Evolutionary conservation across 805 yeast species (phyloP).

Genomic region (Hagleromyces aurorensis): DNA sequence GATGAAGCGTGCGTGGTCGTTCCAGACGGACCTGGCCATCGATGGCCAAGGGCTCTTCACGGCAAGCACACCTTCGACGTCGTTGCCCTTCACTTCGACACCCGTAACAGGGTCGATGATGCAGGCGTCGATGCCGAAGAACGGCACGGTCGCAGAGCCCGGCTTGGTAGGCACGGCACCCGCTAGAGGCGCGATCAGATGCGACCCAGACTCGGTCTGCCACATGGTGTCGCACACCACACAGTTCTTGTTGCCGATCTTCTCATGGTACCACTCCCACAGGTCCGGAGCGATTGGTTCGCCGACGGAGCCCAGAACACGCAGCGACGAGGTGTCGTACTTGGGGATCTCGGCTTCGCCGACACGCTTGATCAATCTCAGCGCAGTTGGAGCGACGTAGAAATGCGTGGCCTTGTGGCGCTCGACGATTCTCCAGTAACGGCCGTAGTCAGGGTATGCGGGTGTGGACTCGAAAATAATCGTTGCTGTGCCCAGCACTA

Average conservation of each 20-base stretch:
- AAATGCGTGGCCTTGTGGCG: conserved; percentile 88
- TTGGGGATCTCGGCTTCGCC: conserved; percentile 78
- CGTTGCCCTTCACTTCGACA: conserved; percentile 71
- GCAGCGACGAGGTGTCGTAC: conserved; percentile 76
- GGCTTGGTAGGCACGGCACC: conserved; percentile 95
- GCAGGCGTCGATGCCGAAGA: conserved; percentile 87
- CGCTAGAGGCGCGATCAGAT: conserved; percentile 87
- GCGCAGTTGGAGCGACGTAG: conserved; percentile 97
- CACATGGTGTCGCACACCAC: conserved; percentile 95
- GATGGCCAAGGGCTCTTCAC: conserved; percentile 93
- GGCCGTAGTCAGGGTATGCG: conserved; percentile 88
- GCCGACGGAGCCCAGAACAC: conserved; percentile 95
- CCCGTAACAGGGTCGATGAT: conserved; percentile 93
- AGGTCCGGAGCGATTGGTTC: conserved; percentile 97
- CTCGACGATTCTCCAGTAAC: conserved; percentile 96
- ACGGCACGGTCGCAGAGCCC: conserved; percentile 94
- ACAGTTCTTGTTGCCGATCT: conserved; percentile 82
- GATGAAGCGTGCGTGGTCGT: conserved; percentile 74
- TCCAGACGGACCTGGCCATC: conserved; percentile 94
- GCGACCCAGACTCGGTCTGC: conserved; percentile 98
- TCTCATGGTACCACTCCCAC: conserved; percentile 97
- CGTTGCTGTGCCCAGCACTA: conserved; percentile 79
- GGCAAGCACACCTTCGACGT: conserved; percentile 94
- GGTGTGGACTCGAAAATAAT: conserved; percentile 97
- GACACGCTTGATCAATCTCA: conserved; percentile 82